A percentile compares a stretch with the other conserved stretches of the same genome.
phyloP scores from a whole-genome alignment of 192 early-diverging fungal genomes.

The Backusella luteola region DNA sequence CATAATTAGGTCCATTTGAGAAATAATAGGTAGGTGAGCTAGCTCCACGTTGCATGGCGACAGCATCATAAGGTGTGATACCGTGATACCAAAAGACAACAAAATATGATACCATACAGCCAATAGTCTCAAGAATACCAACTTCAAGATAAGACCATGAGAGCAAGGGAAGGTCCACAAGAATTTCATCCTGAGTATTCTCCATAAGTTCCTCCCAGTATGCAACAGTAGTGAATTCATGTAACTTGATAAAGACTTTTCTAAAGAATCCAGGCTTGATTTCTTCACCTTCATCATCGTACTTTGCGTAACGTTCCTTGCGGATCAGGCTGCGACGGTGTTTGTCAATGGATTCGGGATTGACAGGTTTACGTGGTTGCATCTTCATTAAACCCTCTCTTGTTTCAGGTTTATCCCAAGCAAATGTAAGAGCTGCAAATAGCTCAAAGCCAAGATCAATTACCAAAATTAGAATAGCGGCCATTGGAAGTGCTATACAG shows the following conservation, averaged over 20 bases:
- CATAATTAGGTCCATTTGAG: constrained; percentile 46
- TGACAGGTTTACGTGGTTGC: constrained; percentile 89
- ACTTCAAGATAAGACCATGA: constrained; percentile 87
- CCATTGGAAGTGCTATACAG: constrained; percentile 59
- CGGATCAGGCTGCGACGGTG: constrained; percentile 55
- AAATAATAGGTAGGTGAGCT: constrained; percentile 41
- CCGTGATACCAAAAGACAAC: constrained; percentile 66
- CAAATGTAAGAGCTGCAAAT: constrained; percentile 81
- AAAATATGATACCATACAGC: constrained; percentile 75
- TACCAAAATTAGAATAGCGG: constrained; percentile 83
- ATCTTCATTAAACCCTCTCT: constrained; percentile 80
- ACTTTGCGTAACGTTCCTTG: constrained; percentile 41
- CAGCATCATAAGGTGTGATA: constrained; percentile 62
- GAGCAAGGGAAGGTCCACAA: constrained; percentile 82
- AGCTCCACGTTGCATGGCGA: constrained; percentile 52
- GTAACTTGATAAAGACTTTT: constrained; percentile 26
- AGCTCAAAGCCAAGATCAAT: constrained; percentile 96
- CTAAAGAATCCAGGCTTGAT: constrained; percentile 28
- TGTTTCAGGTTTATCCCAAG: constrained; percentile 89
- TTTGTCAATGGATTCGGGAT: constrained; percentile 67
- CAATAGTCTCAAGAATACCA: constrained; percentile 76
- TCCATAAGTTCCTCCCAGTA: constrained; percentile 71
- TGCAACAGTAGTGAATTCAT: constrained; percentile 46
- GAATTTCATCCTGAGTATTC: constrained; percentile 74
- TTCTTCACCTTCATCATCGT: constrained; percentile 50